Base-by-base conservation (phyloP, 176 grass and related monocot species). In the Aegilops umbellulata region DNA sequence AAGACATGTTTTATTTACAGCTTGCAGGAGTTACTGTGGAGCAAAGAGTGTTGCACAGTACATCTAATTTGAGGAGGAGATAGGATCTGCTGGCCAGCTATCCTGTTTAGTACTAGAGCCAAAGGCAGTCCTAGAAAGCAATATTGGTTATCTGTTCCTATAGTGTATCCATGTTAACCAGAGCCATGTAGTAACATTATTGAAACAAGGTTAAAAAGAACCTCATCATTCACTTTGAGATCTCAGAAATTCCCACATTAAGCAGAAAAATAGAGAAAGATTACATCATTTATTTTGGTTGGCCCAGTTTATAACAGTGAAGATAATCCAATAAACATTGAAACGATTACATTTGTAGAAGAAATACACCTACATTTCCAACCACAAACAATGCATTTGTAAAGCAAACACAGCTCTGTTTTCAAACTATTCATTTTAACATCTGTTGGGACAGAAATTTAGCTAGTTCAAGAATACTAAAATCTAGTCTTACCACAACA, bases 61-160 rank as follows among this genome's bases (percentile, higher is more conserved):
- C 8, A 31, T 42, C 31, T 29, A 16, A 74, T 58, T 44, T 65
- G 32, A 55, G 81, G 16, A 53, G 49, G 84, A 51, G 34, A 75
- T 67, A 22, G 82, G 12, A 44, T 44, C 83, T 36, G 42, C 57
- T 85, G 58, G 30, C 29, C 22, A 77, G 42, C 73, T 85, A 66
- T 66, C 22, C 0, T 71, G 53, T 44, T 73, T 4, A 7, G 31
- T 30, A 72, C 25, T 49, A 76, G 17, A 86, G 29, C 16, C 78
- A 69, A 67, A 60, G 25, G 23, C 41, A 79, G 34, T 69, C 19
- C 78, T 78, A 22, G 46, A 75, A 86, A 31, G 69, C 64, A 86
- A 85, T 69, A 60, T 15, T 27, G 55, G 24, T 69, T 14, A 61
- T 49, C n/a, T 63, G 47, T 57, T 63, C 53, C 64, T 64, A 41